Evolutionary conservation across 192 early-diverging fungal species (phyloP).

Genomic region (Coemansia sp.): DNA sequence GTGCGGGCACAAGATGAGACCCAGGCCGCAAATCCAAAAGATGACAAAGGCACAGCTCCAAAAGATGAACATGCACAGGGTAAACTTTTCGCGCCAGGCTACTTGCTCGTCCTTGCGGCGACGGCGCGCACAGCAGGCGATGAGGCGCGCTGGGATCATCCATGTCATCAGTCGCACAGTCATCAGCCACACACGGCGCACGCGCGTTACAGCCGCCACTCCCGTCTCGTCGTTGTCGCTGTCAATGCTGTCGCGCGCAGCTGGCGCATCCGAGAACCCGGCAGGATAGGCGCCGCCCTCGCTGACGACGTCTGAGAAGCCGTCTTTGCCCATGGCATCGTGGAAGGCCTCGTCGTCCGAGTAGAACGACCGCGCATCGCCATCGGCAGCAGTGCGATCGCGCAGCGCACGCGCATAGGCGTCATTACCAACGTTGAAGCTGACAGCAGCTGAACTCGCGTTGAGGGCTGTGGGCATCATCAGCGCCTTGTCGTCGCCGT

Average conservation of each 20-base stretch:
- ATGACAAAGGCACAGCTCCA: constrained; percentile 77
- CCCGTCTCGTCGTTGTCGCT: constrained; percentile 39
- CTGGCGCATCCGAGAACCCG: constrained; percentile 19
- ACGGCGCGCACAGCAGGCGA: constrained; percentile 77
- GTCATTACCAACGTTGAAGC: constrained; percentile 15
- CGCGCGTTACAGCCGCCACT: constrained; percentile 58
- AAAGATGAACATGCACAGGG: constrained; percentile 84
- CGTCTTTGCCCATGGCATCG: constrained; percentile 48
- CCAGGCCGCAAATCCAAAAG: constrained; percentile 81
- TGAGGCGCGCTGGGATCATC: constrained; percentile 68
- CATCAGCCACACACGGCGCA: constrained; percentile 46
- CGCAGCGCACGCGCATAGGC: constrained; percentile 47
- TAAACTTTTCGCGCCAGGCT: constrained; percentile 98
- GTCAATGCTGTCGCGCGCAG: constrained; percentile 33
- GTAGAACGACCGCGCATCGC: constrained; percentile 61
- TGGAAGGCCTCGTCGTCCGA: constrained; percentile 69
- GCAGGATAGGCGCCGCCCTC: constrained; percentile 36
- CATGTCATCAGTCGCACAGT: constrained; percentile 50
- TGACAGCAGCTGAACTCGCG: constrained; percentile 43
- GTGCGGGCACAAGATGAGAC: constrained; percentile 71
- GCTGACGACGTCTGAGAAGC: constrained; percentile 42
- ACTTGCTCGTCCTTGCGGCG: constrained; percentile 75
- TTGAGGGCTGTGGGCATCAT: constrained; percentile 30
- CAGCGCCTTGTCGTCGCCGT: constrained; percentile 40
- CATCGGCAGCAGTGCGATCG: constrained; percentile 41